A percentile compares a stretch with the other conserved stretches of the same genome.
These are phyloP conservation scores for Talaromyces atroroseus DNA, from an alignment of 2,329 filamentous ascomycete species.

Conservation along the genomic window DNA sequence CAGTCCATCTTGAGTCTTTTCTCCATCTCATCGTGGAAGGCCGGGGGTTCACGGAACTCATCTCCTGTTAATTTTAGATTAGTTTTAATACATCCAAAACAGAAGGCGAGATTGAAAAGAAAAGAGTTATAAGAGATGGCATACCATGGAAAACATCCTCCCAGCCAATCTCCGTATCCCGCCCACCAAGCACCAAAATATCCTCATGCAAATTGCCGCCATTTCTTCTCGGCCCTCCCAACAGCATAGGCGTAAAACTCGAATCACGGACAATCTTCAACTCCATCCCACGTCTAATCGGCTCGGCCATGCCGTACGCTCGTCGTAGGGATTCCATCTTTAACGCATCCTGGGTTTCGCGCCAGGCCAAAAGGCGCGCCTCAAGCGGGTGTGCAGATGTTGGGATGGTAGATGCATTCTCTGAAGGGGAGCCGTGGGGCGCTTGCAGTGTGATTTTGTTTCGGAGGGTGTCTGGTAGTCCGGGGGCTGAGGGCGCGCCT, in stretches of 20 bases:
- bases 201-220: slow-evolving; percentile 75
- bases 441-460: slow-evolving; percentile 66
- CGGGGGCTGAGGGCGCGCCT: slow-evolving; percentile 82
- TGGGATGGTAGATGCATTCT: slow-evolving; percentile 39
- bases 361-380: slow-evolving; percentile 82
- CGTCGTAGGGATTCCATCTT: slow-evolving; percentile 86
- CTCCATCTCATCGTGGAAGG: slow-evolving; percentile 92
- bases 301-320: slow-evolving; percentile 87
- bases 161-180: slow-evolving; percentile 75
- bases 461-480: slow-evolving; percentile 89
- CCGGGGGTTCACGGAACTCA: slow-evolving; percentile 63
- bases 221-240: slow-evolving; percentile 49
- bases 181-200: slow-evolving; percentile 63
- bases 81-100: slow-evolving; percentile 1
- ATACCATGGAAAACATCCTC: slow-evolving; percentile 83
- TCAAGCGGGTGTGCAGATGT: slow-evolving; percentile 82
- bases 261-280: slow-evolving; percentile 77
- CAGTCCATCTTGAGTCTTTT: slow-evolving; percentile 73
- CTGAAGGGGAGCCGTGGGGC: slow-evolving; percentile 41
- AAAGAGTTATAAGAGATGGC: slow-evolving; percentile 20
- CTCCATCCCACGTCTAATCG: slow-evolving; percentile 90
- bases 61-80: slow-evolving; percentile 44
- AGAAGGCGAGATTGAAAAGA: background rate
- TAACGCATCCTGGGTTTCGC: slow-evolving; percentile 75
- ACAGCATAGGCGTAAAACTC: slow-evolving; percentile 65